phyloP scores from a whole-genome alignment of 352 stramenopile species.

The Phytophthora sansomeana region DNA sequence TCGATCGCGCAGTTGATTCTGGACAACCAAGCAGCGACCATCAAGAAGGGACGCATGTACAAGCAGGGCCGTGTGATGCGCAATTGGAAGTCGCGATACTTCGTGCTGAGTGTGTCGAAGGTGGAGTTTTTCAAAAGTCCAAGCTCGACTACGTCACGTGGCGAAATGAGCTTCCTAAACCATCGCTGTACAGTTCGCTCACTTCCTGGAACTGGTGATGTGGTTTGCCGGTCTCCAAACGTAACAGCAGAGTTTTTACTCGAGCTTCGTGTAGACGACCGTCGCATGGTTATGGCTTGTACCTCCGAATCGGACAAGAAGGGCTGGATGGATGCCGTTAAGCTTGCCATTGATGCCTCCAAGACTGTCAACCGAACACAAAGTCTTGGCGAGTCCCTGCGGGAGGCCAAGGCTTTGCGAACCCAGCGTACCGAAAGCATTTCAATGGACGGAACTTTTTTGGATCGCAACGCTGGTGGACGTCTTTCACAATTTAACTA shows the following conservation, averaged over 20 bases:
- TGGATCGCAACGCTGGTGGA: conserved; percentile 70
- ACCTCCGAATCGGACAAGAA: conserved; percentile 88
- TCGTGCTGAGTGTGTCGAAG: conserved; percentile 88
- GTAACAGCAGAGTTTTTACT: conserved; percentile 76
- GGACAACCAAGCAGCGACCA: conserved; percentile 86
- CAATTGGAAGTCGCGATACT: conserved; percentile 90
- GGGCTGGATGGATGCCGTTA: conserved; percentile 87
- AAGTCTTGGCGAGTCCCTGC: conserved; percentile 57
- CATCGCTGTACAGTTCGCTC: conserved; percentile 83
- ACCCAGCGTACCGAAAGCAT: conserved; percentile 74
- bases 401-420: conserved; percentile 61
- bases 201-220: conserved; percentile 60
- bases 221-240: conserved; percentile 80
- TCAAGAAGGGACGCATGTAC: conserved; percentile 91
- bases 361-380: conserved; percentile 84
- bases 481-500: conserved; percentile 90
- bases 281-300: conserved; percentile 86
- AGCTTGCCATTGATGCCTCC: conserved; percentile 84
- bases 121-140: conserved; percentile 89
- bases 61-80: conserved; percentile 87
- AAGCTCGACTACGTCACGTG: conserved; percentile 75
- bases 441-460: conserved; percentile 72
- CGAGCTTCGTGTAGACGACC: conserved; percentile 79
- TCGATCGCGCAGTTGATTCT: conserved; percentile 87
- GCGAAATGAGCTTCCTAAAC: conserved; percentile 84